Percentiles rank a stretch among this genome's conserved stretches.
Conservation (phyloP, 768 basidiomycete genomes). For the Suillus bovinus region DNA sequence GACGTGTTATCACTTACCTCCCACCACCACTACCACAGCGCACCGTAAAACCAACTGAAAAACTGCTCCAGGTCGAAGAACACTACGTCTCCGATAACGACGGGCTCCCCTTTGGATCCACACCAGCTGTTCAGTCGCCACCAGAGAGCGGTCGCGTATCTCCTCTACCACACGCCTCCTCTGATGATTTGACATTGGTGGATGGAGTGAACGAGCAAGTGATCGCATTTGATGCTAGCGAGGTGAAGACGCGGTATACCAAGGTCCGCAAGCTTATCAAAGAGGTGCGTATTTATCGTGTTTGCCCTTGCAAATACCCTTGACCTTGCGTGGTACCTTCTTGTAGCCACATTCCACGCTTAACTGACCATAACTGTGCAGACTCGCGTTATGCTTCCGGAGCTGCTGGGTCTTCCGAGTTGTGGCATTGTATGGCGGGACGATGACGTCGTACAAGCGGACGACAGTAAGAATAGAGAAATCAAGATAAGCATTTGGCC, state of each 20-base stretch:
- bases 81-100: not conserved
- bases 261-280: slow-evolving; percentile 21
- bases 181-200: slow-evolving; percentile 30
- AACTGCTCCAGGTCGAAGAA: not conserved
- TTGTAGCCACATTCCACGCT: slow-evolving; percentile 12
- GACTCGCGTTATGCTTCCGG: slow-evolving; percentile 20
- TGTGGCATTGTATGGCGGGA: slow-evolving; percentile 20
- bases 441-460: not conserved
- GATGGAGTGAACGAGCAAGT: slow-evolving; percentile 18
- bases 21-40: slow-evolving; percentile 22
- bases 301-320: not conserved
- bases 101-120: not conserved
- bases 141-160: slow-evolving; percentile 3
- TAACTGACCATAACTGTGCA: not conserved
- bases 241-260: slow-evolving; percentile 21
- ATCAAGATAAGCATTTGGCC: slow-evolving; percentile 5
- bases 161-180: slow-evolving; percentile 19
- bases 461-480: not conserved
- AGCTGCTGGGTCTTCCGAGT: slow-evolving; percentile 26
- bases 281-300: slow-evolving; percentile 21
- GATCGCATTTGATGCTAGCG: slow-evolving; percentile 19
- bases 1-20: slow-evolving; percentile 30
- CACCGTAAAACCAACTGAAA: not conserved
- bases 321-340: not conserved
- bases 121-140: not conserved